Base-by-base conservation (phyloP, 2,329 filamentous ascomycete species). In the Ceratocystiopsis minuta region DNA sequence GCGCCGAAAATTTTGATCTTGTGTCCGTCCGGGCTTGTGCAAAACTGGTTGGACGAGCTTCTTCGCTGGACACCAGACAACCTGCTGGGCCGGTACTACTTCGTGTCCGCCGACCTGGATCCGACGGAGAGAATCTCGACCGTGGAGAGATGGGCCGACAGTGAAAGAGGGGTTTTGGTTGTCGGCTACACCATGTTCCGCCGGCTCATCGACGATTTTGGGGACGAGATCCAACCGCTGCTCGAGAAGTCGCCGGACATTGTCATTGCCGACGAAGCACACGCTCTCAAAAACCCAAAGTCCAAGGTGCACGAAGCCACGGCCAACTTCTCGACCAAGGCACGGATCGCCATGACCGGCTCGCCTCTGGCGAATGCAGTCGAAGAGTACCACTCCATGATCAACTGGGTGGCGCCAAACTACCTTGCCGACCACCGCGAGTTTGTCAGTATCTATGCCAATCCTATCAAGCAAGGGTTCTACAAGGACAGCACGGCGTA, bases 311-410 rank as follows among this genome's bases (percentile, higher is more conserved):
- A 75, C 36, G 48, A 57, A 34, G 65, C 70, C 6, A 72, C 77
- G 16, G 61, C 62, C 2, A 56, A 62, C 12, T 79, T 95, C 53
- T 65, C 56, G 45, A 81, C 85, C 0, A 71, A 63, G 42, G 78
- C 69, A 45, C 75, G 86, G 12, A 81, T 95, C 48, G 87, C 85
- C 6, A 64, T 95, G 46, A 93, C 86, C 1, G 87, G 86, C 1
- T 88, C 86, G 0, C 87, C 87, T 1, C 63, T 95, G 40, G 77
- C 82, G 5, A 95, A 94, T 53, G 81, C 84, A 40, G 74, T 94
- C 0, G 63, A 70, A 24, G 87, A 95, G 51, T 93, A 93, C 53
- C 85, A 78, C 53, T 63, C 76, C n/a, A 83, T 93, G 73, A 79
- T 94, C 44, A 72, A 87, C 48, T 94, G 85, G 84, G 75, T 90